Percentiles rank a stretch among this genome's conserved stretches.
These are phyloP conservation scores for Pestalotiopsis sp. DNA, from an alignment of 2,329 filamentous ascomycete species.

Conservation along the genomic window DNA sequence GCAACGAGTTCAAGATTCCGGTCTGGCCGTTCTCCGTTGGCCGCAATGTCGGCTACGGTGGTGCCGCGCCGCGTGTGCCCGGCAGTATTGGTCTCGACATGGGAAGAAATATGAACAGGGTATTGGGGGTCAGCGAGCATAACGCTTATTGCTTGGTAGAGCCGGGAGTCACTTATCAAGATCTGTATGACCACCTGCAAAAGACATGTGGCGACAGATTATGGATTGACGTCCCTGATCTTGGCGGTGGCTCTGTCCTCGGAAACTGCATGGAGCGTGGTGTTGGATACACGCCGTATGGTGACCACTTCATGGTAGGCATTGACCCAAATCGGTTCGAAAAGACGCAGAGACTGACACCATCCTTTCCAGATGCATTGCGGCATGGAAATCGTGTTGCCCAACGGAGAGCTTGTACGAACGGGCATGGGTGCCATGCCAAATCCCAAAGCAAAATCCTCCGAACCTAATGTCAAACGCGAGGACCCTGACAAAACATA, in stretches of 20 bases:
- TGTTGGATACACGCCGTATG: conserved; percentile 48
- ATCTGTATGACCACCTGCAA: conserved; percentile 51
- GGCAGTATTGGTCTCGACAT: conserved; percentile 54
- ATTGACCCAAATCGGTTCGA: too few species aligned
- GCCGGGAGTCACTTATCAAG: conserved; percentile 57
- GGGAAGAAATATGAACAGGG: conserved; percentile 53
- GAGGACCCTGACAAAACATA: too few species aligned
- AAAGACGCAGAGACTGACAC: neutral
- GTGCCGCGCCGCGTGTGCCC: conserved; percentile 53
- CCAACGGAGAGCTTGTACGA: conserved; percentile 43
- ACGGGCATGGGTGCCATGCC: conserved; percentile 43
- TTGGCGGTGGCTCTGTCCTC: conserved; percentile 45
- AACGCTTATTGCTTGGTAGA: conserved; percentile 54
- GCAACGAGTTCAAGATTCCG: conserved; percentile 31
- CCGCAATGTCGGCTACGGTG: conserved; percentile 52
- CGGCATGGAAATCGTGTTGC: conserved; percentile 47
- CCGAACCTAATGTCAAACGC: neutral
- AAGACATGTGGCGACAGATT: conserved; percentile 40
- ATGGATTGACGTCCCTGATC: conserved; percentile 47
- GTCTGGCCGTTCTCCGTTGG: conserved; percentile 33
- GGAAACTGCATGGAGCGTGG: conserved; percentile 49
- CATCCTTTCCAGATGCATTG: conserved; percentile 30
- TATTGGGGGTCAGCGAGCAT: conserved; percentile 54
- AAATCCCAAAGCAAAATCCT: neutral
- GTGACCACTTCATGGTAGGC: conserved; percentile 40